These are phyloP conservation scores for Kappamyces sp. DNA, from an alignment of 192 early-diverging fungal species.

Conservation along the genomic window DNA sequence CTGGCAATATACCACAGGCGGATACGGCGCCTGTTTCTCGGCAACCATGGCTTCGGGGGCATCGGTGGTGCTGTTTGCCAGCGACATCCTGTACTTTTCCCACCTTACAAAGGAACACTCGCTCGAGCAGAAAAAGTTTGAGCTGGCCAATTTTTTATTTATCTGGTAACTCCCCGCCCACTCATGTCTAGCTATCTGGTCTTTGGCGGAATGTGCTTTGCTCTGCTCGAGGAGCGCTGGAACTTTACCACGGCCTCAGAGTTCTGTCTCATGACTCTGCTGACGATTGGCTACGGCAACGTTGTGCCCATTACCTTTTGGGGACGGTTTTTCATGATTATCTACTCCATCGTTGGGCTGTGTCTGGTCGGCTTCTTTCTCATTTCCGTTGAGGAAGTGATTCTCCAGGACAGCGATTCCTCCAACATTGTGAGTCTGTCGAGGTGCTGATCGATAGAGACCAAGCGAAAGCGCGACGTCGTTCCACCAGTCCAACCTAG, in stretches of 20 bases:
- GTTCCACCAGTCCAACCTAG: too few relatives aligned
- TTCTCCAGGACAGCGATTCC: too few relatives aligned
- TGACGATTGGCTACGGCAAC: constrained; percentile 17
- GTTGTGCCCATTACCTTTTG: constrained; percentile 2
- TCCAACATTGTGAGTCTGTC: too few relatives aligned
- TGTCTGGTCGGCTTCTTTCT: constrained; percentile 7
- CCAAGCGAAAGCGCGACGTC: too few relatives aligned
- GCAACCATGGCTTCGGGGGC: too few relatives aligned
- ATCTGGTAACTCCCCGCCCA: background rate
- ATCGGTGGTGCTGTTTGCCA: too few relatives aligned
- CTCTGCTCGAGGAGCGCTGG: background rate
- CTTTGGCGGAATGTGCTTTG: constrained; percentile 7
- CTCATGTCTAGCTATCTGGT: background rate
- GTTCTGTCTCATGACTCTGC: constrained; percentile 9
- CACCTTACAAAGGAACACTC: too few relatives aligned
- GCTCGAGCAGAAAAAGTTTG: constrained; percentile 8
- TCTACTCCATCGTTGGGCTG: constrained; percentile 3
- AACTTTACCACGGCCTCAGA: background rate
- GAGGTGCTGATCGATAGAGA: too few relatives aligned
- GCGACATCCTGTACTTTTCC: too few relatives aligned
- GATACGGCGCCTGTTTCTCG: too few relatives aligned
- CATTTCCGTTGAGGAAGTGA: background rate
- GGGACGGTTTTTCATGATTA: constrained; percentile 7
- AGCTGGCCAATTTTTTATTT: constrained; percentile 5
- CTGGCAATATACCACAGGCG: too few relatives aligned